Base-by-base conservation (phyloP, 805 yeast genomes). In the Saturnispora silvae region DNA sequence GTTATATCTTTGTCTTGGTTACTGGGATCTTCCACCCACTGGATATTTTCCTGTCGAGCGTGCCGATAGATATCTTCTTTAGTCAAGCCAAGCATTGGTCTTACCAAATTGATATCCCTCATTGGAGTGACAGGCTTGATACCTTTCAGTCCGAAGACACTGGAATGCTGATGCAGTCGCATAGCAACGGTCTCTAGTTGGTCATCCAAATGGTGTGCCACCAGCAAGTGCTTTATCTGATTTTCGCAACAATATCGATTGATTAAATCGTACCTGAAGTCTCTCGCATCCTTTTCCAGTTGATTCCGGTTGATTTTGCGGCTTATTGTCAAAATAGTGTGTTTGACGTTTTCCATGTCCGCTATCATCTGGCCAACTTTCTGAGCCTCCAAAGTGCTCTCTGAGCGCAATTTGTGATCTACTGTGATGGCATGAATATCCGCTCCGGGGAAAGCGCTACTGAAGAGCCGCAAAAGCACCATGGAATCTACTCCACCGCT, bases 401-500 rank as follows among this genome's bases (percentile, higher is more conserved):
- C 71, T 0, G 44, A 40, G 6, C 94, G 57, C 33, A 72, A 61
- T 13, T 61, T 58, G 49, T 82, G 94, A 51, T 83, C 80, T 0
- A 82, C 68, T 0, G 87, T 77, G 26, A 79, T 61, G 3, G 85
- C 83, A 36, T 56, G 54, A 28, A 28, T 1, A 46, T 41, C 2
- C 59, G 49, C 5, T 55, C 48, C 33, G 57, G n/a, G n/a, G n/a
- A n/a, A n/a, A n/a, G n/a, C 43, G 3, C 35, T 40, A 9, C 62
- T 41, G 4, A 77, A 52, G 15, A 80, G 57, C 44, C 67, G 67
- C 0, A 81, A 64, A 31, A 82, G 53, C 11, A 81, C 76, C 75
- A 81, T 75, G 1, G 92, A 81, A 51, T 82, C 94, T 0, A 78
- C 85, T 1, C 94, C 94, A 1, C 94, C 94, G 13, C 85, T 76